Evolutionary conservation across 306 rosid genomes (phyloP).

Genomic region (Neltuma alba): DNA sequence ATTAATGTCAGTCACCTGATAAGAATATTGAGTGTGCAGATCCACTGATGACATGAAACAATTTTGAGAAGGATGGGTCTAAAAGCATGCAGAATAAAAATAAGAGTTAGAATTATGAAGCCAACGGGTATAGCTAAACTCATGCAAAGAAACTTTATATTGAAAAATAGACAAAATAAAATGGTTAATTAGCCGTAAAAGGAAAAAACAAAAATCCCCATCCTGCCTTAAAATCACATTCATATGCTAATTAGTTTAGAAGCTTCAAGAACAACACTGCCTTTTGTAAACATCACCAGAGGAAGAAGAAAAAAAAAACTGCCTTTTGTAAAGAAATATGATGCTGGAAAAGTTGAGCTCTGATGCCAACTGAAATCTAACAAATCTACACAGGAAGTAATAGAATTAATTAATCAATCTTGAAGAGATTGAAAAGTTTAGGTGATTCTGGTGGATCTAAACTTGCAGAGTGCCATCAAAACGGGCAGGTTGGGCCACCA

Average conservation of each 20-base stretch:
- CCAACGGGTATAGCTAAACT: not conserved
- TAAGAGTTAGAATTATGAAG: conserved; percentile 32
- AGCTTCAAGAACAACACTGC: conserved; percentile 5
- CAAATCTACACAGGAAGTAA: not conserved
- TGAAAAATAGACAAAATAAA: not conserved
- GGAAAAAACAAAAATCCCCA: not conserved
- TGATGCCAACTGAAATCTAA: not conserved
- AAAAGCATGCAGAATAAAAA: conserved; percentile 26
- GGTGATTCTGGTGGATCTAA: conserved; percentile 3
- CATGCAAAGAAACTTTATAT: conserved; percentile 10
- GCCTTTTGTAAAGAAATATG: conserved; percentile 13
- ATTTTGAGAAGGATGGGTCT: conserved; percentile 91
- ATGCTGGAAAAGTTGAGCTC: not conserved
- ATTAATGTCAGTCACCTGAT: conserved; percentile 60
- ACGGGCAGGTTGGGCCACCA: conserved; percentile 11
- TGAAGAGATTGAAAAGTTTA: conserved; percentile 13
- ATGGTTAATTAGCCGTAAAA: not conserved
- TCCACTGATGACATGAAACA: conserved; percentile 94
- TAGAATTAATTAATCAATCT: not conserved
- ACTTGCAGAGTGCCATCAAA: not conserved
- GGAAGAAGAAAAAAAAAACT: no score
- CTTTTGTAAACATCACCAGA: no score
- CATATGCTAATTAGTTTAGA: not conserved
- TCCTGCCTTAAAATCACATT: not conserved
- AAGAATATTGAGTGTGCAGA: conserved; percentile 82